A percentile compares a stretch with the other conserved stretches of the same genome.
phyloP scores from a whole-genome alignment of 192 early-diverging fungal species.

The Backusella australiensis region DNA sequence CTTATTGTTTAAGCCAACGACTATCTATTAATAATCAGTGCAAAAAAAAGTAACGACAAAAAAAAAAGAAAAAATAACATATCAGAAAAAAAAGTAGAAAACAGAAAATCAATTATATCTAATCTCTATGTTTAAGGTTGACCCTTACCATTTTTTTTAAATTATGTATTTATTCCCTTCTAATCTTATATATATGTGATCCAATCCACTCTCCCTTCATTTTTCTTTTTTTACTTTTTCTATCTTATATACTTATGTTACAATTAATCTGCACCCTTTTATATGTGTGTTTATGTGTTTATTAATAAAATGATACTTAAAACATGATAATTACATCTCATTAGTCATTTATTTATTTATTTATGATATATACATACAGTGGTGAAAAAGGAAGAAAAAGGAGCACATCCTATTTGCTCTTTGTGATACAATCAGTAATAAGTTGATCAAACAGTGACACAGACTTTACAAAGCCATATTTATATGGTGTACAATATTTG shows the following conservation, averaged over 20 bases:
- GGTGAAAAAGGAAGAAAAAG: not conserved
- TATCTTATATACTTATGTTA: not conserved
- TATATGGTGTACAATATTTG: not conserved
- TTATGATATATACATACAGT: not conserved
- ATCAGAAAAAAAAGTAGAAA: not conserved
- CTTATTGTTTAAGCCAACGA: constrained; percentile 6
- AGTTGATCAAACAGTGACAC: not conserved
- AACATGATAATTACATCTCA: not conserved
- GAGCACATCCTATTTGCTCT: not conserved
- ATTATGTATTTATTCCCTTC: not conserved
- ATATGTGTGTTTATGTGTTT: not conserved
- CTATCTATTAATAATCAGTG: not conserved
- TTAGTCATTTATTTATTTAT: not conserved
- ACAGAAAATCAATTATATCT: not conserved
- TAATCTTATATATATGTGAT: not conserved
- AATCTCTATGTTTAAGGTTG: constrained; percentile 5
- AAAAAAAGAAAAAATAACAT: not conserved
- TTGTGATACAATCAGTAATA: not conserved
- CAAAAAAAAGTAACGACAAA: too few relatives aligned
- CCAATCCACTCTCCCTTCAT: not conserved
- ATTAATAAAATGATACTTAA: not conserved
- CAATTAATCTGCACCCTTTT: not conserved
- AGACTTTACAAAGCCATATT: not conserved
- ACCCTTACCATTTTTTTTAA: not conserved
- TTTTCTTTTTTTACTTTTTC: not conserved